These are phyloP conservation scores for Russula ochroleuca DNA, from an alignment of 768 basidiomycete species.

Conservation along the genomic window DNA sequence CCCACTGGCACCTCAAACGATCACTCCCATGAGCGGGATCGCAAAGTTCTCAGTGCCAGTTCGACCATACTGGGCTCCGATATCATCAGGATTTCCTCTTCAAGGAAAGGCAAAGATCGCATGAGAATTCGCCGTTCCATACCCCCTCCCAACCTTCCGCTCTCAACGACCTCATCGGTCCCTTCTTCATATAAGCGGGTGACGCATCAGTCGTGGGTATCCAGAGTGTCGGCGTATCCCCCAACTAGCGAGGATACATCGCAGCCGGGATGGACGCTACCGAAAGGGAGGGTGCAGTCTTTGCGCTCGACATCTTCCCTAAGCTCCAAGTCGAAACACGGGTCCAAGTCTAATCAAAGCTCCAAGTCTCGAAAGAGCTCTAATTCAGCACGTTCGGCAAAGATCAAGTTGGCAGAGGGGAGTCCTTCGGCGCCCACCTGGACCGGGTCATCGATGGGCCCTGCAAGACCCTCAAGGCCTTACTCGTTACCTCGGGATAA, in stretches of 20 bases:
- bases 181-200: not conserved
- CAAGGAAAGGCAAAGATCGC: conserved; percentile 10
- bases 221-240: not conserved
- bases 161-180: not conserved
- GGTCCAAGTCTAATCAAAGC: conserved; percentile 14
- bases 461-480: not conserved
- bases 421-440: not conserved
- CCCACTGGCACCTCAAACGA: conserved; percentile 4
- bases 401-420: not conserved
- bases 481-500: not conserved
- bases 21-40: not conserved
- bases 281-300: not conserved
- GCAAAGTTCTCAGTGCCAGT: conserved; percentile 10
- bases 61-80: conserved; percentile 33
- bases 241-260: not conserved
- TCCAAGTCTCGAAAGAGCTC: conserved; percentile 14
- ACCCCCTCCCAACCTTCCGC: not conserved
- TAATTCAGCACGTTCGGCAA: conserved; percentile 11
- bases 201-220: conserved; percentile 11
- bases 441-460: not conserved
- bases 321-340: conserved; percentile 7
- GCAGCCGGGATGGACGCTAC: not conserved
- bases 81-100: conserved; percentile 29
- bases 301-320: not conserved
- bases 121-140: conserved; percentile 11